Percentiles rank a stretch among this genome's conserved stretches.
Evolutionary conservation across 768 basidiomycete species (phyloP).

Genomic region (Leccinum subtestaceum): DNA sequence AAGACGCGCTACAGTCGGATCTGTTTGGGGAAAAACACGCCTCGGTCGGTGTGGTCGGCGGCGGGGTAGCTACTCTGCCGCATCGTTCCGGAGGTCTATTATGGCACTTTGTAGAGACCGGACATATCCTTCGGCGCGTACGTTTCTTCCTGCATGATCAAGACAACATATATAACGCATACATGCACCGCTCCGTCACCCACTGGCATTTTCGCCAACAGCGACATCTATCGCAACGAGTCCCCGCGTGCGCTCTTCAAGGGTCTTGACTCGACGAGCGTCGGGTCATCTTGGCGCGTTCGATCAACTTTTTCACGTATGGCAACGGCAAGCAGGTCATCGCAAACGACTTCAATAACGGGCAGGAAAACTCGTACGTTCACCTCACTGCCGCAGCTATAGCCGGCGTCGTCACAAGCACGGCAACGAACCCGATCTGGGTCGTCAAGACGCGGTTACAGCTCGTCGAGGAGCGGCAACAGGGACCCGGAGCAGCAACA

Average conservation of each 20-base stretch:
- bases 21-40: slow-evolving; percentile 58
- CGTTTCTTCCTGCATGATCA: neutral
- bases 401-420: slow-evolving; percentile 84
- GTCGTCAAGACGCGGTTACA: slow-evolving; percentile 97
- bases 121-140: slow-evolving; percentile 76
- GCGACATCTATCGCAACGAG: slow-evolving; percentile 87
- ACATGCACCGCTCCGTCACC: neutral
- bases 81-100: slow-evolving; percentile 55
- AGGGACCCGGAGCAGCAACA: neutral
- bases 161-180: neutral
- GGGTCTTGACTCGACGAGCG: slow-evolving; percentile 90
- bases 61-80: slow-evolving; percentile 30
- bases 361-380: slow-evolving; percentile 79
- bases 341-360: slow-evolving; percentile 71
- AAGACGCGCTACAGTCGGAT: slow-evolving; percentile 95
- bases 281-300: slow-evolving; percentile 95
- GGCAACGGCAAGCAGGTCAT: slow-evolving; percentile 94
- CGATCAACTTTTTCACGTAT: slow-evolving; percentile 97
- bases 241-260: slow-evolving; percentile 89
- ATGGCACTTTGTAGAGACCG: slow-evolving; percentile 95
- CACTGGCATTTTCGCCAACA: slow-evolving; percentile 26
- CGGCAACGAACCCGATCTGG: slow-evolving; percentile 98
- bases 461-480: slow-evolving; percentile 43
- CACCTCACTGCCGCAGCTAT: slow-evolving; percentile 83
- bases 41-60: slow-evolving; percentile 31